Conservation (phyloP, 257 asterid species). For the Nicotiana tabacum region DNA sequence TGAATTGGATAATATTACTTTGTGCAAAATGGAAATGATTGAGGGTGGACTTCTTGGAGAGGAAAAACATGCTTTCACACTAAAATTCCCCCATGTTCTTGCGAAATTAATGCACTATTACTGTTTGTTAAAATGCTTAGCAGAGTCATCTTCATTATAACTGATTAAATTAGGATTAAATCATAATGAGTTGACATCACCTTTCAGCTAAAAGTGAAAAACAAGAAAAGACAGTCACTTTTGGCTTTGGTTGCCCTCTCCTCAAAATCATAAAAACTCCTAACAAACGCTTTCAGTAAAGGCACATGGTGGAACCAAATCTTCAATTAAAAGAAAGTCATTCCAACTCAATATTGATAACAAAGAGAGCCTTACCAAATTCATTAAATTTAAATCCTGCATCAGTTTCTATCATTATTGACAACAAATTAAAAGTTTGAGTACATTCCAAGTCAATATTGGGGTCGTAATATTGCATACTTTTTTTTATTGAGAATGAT, state of each 20-base stretch:
- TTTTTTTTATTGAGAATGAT: background rate
- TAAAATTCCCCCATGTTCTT: background rate
- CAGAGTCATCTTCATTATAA: background rate
- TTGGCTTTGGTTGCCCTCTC: conserved; percentile 1
- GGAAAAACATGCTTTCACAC: background rate
- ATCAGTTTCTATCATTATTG: no score
- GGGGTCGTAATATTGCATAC: no score
- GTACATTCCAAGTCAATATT: no score
- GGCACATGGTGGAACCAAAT: conserved; percentile 21
- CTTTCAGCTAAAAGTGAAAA: conserved; percentile 4
- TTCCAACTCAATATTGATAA: no score
- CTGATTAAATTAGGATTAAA: background rate
- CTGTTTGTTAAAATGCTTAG: background rate
- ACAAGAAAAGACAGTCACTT: background rate
- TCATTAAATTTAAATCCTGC: no score
- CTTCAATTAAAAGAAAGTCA: background rate
- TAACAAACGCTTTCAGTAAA: background rate
- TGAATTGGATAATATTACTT: background rate
- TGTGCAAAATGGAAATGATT: no score
- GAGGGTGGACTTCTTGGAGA: background rate
- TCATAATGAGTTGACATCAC: background rate
- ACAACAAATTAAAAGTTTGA: no score
- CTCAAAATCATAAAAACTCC: conserved; percentile 3
- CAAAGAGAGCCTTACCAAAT: no score
- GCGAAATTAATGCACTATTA: background rate